phyloP scores from a whole-genome alignment of 2,329 filamentous ascomycete genomes.

The Pyrenochaeta sp. region DNA sequence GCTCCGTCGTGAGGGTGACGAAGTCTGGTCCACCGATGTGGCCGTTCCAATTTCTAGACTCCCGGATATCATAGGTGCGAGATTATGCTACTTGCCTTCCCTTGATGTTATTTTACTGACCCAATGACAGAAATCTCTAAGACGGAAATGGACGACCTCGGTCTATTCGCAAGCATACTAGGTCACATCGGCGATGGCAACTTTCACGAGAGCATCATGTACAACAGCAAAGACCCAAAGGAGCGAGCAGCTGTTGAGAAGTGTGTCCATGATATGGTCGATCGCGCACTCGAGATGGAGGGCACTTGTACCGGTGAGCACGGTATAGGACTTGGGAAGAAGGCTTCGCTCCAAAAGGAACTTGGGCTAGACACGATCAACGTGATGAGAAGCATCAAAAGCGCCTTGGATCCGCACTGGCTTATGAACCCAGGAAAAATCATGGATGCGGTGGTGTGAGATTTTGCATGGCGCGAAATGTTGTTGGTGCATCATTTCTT shows the following conservation, averaged over 20 bases:
- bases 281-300: conserved; percentile 91
- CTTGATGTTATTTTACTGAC: conserved; percentile 15
- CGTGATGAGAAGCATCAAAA: conserved; percentile 86
- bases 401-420: conserved; percentile 84
- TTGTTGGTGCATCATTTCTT: background rate
- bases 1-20: conserved; percentile 62
- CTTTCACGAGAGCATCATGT: conserved; percentile 93
- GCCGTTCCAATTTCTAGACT: conserved; percentile 68
- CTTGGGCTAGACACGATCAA: conserved; percentile 81
- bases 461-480: background rate
- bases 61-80: conserved; percentile 67
- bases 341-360: conserved; percentile 79
- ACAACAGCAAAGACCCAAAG: conserved; percentile 72
- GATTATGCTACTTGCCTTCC: background rate
- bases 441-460: conserved; percentile 64
- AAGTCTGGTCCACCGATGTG: conserved; percentile 70
- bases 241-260: conserved; percentile 79
- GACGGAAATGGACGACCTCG: conserved; percentile 85
- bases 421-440: conserved; percentile 94
- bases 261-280: conserved; percentile 89
- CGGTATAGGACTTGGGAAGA: conserved; percentile 86
- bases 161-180: conserved; percentile 85
- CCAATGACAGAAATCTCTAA: conserved; percentile 76
- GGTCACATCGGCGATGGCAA: conserved; percentile 95
- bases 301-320: conserved; percentile 93